These are phyloP conservation scores for Ophiosphaerella korrae DNA, from an alignment of 2,329 filamentous ascomycete genomes.

Conservation along the genomic window DNA sequence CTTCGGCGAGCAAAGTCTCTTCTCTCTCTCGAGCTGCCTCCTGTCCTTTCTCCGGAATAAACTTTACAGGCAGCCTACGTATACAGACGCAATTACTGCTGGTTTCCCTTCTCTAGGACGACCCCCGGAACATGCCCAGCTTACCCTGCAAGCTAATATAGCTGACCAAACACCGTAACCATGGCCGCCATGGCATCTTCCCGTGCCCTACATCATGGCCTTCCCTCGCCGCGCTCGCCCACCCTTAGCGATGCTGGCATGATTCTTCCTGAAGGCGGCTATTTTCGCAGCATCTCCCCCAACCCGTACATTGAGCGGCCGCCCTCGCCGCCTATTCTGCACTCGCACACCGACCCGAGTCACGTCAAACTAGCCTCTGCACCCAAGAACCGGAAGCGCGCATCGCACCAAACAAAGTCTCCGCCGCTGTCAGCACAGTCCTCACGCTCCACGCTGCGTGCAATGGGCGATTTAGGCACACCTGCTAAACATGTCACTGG, in stretches of 20 bases:
- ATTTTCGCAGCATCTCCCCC: slow-evolving; percentile 55
- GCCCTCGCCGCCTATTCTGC: slow-evolving; percentile 47
- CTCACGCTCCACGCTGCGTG: slow-evolving; percentile 45
- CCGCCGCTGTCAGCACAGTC: slow-evolving; percentile 40
- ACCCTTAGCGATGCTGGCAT: slow-evolving; percentile 93
- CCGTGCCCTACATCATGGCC: slow-evolving; percentile 18
- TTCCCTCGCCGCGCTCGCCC: slow-evolving; percentile 62
- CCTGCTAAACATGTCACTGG: slow-evolving; percentile 15
- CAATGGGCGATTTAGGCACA: slow-evolving; percentile 30
- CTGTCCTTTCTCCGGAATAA: slow-evolving; percentile 2
- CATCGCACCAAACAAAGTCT: slow-evolving; percentile 36
- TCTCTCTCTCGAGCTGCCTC: slow-evolving; percentile 19
- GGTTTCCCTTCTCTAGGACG: neutral
- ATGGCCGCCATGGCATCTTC: slow-evolving; percentile 30
- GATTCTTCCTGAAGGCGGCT: slow-evolving; percentile 73
- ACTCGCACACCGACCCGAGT: slow-evolving; percentile 27
- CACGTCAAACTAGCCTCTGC: slow-evolving; percentile 36
- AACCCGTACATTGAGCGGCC: slow-evolving; percentile 56
- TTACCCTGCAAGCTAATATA: slow-evolving; percentile 27
- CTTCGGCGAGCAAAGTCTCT: slow-evolving; percentile 19
- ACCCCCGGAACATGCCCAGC: slow-evolving; percentile 23
- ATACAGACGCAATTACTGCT: neutral
- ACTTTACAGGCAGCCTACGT: neutral
- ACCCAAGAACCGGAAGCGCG: slow-evolving; percentile 35
- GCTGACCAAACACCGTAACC: slow-evolving; percentile 20